phyloP scores from a whole-genome alignment of 2,329 filamentous ascomycete genomes.

The Beauveria sp. region DNA sequence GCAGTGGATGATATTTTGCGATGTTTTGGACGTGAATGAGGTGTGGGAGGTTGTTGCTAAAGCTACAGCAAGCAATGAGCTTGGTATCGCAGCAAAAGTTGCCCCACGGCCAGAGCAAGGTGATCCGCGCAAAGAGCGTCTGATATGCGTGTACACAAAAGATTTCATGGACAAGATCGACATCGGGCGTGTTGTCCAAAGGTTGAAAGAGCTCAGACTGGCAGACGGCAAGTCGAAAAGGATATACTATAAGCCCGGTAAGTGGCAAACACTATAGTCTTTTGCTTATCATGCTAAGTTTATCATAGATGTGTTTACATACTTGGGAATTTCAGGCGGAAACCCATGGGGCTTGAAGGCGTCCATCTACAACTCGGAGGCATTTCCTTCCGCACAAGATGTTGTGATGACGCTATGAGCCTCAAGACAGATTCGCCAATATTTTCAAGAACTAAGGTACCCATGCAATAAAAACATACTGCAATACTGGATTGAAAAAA shows the following conservation, averaged over 20 bases:
- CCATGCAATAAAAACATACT: neutral
- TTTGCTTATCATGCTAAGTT: slow-evolving; percentile 12
- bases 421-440: neutral
- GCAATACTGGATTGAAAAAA: neutral
- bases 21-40: slow-evolving; percentile 44
- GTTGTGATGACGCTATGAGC: neutral
- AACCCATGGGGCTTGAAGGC: slow-evolving; percentile 58
- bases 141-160: slow-evolving; percentile 72
- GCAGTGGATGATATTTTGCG: slow-evolving; percentile 69
- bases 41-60: slow-evolving; percentile 60
- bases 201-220: slow-evolving; percentile 55
- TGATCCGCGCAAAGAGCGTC: slow-evolving; percentile 33
- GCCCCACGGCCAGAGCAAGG: slow-evolving; percentile 42
- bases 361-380: slow-evolving; percentile 43
- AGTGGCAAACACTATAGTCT: slow-evolving; percentile 20
- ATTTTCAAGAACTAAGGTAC: no score
- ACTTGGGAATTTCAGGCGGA: slow-evolving; percentile 51
- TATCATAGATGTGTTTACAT: slow-evolving; percentile 55
- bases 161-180: slow-evolving; percentile 65
- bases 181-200: slow-evolving; percentile 57
- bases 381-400: slow-evolving; percentile 19
- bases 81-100: slow-evolving; percentile 69
- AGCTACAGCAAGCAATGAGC: slow-evolving; percentile 58
- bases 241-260: slow-evolving; percentile 74
- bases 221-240: slow-evolving; percentile 36